Base-by-base conservation (phyloP, 306 rosid genomes). In the Fragaria iinumae region DNA sequence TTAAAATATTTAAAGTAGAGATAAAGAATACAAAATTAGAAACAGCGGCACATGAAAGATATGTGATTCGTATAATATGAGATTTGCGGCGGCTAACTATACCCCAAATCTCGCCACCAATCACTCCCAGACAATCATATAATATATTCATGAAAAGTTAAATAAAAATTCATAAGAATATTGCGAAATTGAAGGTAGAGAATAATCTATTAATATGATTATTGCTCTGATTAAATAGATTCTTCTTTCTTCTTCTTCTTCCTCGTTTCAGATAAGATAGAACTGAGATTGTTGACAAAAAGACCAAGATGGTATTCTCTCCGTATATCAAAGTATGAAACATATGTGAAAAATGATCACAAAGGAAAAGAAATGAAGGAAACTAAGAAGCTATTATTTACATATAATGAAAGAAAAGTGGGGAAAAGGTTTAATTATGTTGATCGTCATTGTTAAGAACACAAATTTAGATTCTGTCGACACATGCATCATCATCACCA, bases 71-170 rank as follows among this genome's bases (percentile, higher is more conserved):
- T 79, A 79, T 77, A 66, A 80, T 77, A 82, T 84, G 73, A 78
- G 84, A 85, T 86, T 84, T 84, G 87, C 86, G 92, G 96, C 93
- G 87, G 96, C 96, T 80, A 76, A 43, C 79, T 14, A 86, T 80
- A 85, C 96, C 97, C 81, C 76, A 85, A 90, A 86, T 93, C 90
- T 79, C 96, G 98, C 96, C 96, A 74, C 89, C 88, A 88, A 85
- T 93, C 86, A 79, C 97, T 90, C 94, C 91, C 50, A 83, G 48
- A 72, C 83, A 17, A 70, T 71, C 76, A 79, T 71, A 71, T 77
- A 78, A 53, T 68, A 53, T 68, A 38, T 27, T 32, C 11, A 69
- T 21, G 6, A 56, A 79, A 49, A 65, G 20, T 5, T 11, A 21
- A 41, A 69, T 27, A 41, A 23, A 21, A 52, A 69, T 57, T 43